Conservation (phyloP, 2,329 filamentous ascomycete species). For the Lachnellula subtilissima region DNA sequence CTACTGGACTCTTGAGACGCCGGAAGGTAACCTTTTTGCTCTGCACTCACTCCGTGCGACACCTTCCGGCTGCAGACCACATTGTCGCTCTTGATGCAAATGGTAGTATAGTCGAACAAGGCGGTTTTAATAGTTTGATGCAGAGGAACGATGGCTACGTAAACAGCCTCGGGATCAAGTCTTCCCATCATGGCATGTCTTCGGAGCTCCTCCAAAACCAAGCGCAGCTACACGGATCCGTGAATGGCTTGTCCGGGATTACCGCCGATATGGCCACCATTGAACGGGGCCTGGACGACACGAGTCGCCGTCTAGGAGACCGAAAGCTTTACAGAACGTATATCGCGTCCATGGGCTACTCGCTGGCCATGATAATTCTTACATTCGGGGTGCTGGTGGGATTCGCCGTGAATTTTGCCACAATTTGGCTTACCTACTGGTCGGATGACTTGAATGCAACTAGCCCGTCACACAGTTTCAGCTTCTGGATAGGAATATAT, state of each 20-base stretch:
- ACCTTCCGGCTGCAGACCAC: slow-evolving; percentile 35
- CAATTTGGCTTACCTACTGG: slow-evolving; percentile 5
- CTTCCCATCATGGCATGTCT: too few species aligned
- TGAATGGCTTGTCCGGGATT: too few species aligned
- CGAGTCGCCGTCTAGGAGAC: too few species aligned
- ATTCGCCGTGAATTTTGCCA: slow-evolving; percentile 6
- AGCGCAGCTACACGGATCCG: too few species aligned
- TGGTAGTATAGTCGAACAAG: slow-evolving; percentile 35
- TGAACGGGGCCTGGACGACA: too few species aligned
- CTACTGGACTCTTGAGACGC: slow-evolving; percentile 8
- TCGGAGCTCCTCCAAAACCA: too few species aligned
- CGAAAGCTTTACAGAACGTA: too few species aligned
- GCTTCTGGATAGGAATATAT: slow-evolving; percentile 12
- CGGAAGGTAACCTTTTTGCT: slow-evolving; percentile 34
- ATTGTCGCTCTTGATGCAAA: slow-evolving; percentile 34
- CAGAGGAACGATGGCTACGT: slow-evolving; percentile 12
- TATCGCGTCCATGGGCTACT: too few species aligned
- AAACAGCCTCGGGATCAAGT: slow-evolving; percentile 31
- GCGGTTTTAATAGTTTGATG: slow-evolving; percentile 29
- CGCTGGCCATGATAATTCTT: too few species aligned
- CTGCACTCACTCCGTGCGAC: slow-evolving; percentile 28
- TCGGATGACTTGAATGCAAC: not conserved
- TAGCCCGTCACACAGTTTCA: not conserved
- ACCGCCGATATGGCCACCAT: too few species aligned
- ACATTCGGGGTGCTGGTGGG: not conserved